Base-by-base conservation (phyloP, 1,139 yeast genomes). In the Diutina mesorugosa region DNA sequence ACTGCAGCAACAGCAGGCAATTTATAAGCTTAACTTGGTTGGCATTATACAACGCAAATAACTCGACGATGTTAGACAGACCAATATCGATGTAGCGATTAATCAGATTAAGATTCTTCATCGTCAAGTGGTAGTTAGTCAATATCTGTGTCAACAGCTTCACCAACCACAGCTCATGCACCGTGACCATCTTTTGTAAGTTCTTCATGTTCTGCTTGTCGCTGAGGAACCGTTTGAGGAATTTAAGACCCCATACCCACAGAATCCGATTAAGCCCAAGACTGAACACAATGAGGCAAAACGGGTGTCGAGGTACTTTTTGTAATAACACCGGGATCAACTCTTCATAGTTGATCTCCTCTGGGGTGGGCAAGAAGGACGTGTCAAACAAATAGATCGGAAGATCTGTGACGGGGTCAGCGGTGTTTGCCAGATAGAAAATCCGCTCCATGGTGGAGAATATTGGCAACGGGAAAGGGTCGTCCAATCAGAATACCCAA, bases 91-190 rank as follows among this genome's bases (percentile, higher is more conserved):
- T 61, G 54, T 72, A 59, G 54, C 64, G 63, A 59, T 70, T 73
- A 57, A 74, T 58, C 38, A 63, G 62, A 47, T 64, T 66, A 14
- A 74, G 59, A 57, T 68, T 71, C 58, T 70, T 70, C 57, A 64
- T 71, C 10, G 79, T 73, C 16, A 67, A 59, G 57, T 70, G 68
- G 58, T 66, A 71, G 63, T 86, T 87, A 59, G 84, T 76, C 59
- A 89, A 72, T 56, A 90, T 80, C 58, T 89, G 93, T 26, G 89
- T 80, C 46, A 90, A 78, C 0, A 96, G 86, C 63, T 90, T 82
- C 18, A 90, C 81, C 72, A 93, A 81, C 93, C 97, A 90, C 56
- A 89, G 86, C 64, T 91, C 97, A 68, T 93, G 98, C 4, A 93
- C 96, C 48, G 91, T 79, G 61, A 86, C 87, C 3, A 90, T 74